A percentile compares a stretch with the other conserved stretches of the same genome.
These are phyloP conservation scores for Venturia effusa DNA, from an alignment of 2,329 filamentous ascomycete species.

Conservation along the genomic window DNA sequence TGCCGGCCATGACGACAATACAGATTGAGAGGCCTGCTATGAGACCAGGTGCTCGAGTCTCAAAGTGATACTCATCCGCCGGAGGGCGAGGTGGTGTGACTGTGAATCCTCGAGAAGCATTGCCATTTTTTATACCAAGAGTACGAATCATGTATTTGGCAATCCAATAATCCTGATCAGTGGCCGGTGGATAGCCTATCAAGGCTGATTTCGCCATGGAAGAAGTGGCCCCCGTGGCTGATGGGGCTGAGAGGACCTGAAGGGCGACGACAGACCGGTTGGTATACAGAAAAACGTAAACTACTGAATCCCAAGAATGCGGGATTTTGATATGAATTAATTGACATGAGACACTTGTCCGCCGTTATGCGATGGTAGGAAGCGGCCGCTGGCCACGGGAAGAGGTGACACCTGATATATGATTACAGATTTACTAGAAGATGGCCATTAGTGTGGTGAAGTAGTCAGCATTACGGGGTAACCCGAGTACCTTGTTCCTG, in stretches of 20 bases:
- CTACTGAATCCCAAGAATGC: too few species aligned
- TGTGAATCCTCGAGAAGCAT: slow-evolving; percentile 16
- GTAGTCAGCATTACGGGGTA: not conserved
- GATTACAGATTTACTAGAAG: not conserved
- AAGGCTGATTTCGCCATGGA: slow-evolving; percentile 14
- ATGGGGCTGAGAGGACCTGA: too few species aligned
- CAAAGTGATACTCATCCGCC: slow-evolving; percentile 16
- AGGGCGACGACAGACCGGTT: too few species aligned
- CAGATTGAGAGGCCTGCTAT: slow-evolving; percentile 21
- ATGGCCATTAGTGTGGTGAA: not conserved
- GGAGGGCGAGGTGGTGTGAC: not conserved
- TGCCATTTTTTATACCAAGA: slow-evolving; percentile 14
- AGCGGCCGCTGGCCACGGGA: not conserved
- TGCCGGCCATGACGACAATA: slow-evolving; percentile 19
- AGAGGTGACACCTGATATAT: not conserved
- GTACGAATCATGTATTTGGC: slow-evolving; percentile 18
- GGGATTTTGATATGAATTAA: too few species aligned
- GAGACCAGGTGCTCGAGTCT: slow-evolving; percentile 19
- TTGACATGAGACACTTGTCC: not conserved
- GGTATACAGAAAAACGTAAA: too few species aligned
- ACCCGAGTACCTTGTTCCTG: not conserved
- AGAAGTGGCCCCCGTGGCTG: too few species aligned
- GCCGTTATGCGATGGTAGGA: not conserved
- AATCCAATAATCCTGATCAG: slow-evolving; percentile 21
- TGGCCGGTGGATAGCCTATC: slow-evolving; percentile 16